Percentiles rank a stretch among this genome's conserved stretches.
These are phyloP conservation scores for Pichia pseudocactophila DNA, from an alignment of 805 yeast genomes.

Conservation along the genomic window DNA sequence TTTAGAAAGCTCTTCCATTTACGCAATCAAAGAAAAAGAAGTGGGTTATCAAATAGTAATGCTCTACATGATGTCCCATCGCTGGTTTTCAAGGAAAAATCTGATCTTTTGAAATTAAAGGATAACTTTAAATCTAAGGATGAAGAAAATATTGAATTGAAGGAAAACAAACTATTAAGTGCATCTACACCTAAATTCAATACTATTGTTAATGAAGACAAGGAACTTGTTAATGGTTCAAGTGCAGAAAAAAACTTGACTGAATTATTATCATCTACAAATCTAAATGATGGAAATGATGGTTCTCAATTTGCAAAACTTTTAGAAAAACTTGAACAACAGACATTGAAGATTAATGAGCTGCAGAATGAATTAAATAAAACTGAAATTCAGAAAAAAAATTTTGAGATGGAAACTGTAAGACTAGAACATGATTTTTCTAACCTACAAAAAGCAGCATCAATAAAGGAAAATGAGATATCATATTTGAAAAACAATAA, in stretches of 20 bases:
- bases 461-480: neutral
- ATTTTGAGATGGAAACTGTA: neutral
- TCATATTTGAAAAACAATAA: neutral
- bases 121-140: neutral
- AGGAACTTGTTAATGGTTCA: neutral
- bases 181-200: slow-evolving; percentile 7
- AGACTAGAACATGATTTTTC: neutral
- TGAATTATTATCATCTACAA: neutral
- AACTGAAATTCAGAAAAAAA: neutral
- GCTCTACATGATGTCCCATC: slow-evolving; percentile 1
- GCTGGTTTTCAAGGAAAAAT: neutral
- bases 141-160: neutral
- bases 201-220: neutral
- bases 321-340: neutral
- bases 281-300: neutral
- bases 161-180: neutral
- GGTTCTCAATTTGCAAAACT: neutral
- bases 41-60: neutral
- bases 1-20: slow-evolving; percentile 1
- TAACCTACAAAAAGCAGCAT: neutral
- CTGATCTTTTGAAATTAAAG: neutral
- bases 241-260: neutral
- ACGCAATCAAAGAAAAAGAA: neutral
- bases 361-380: neutral
- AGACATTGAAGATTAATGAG: neutral